phyloP scores from a whole-genome alignment of 305 asterid species.

The Withania somnifera region DNA sequence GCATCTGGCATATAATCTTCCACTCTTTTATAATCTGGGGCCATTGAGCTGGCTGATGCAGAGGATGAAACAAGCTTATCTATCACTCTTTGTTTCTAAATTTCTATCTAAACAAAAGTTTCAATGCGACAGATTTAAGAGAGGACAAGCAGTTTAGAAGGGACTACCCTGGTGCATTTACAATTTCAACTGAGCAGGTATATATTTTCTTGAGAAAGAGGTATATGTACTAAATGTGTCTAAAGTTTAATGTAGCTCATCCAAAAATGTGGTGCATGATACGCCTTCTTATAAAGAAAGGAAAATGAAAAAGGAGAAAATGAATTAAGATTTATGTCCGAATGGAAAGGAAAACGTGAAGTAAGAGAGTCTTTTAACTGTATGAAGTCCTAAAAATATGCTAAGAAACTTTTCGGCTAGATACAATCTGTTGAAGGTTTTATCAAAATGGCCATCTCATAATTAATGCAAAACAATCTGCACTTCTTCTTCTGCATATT shows the following conservation, averaged over 20 bases:
- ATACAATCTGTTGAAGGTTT: neutral
- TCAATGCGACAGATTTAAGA: conserved; percentile 44
- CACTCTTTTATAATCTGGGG: neutral
- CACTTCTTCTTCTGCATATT: neutral
- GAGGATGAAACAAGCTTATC: neutral
- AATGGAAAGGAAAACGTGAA: neutral
- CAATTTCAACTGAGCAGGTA: conserved; percentile 72
- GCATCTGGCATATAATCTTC: neutral
- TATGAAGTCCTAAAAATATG: neutral
- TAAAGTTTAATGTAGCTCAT: neutral
- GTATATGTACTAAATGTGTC: conserved; percentile 10
- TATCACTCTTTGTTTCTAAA: neutral
- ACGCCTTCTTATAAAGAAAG: neutral
- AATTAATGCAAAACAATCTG: neutral
- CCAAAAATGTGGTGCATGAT: neutral
- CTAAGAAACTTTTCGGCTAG: neutral
- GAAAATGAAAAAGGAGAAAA: neutral
- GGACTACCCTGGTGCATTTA: conserved; percentile 81
- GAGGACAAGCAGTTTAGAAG: conserved; percentile 72
- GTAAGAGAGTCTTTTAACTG: neutral
- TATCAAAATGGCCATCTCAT: neutral
- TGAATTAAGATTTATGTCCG: neutral
- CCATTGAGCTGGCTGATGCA: neutral
- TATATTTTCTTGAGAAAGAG: conserved; percentile 15
- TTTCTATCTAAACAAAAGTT: neutral